Evolutionary conservation across 202 grass and related monocot genomes (phyloP).

Genomic region (Alloteropsis angusta): DNA sequence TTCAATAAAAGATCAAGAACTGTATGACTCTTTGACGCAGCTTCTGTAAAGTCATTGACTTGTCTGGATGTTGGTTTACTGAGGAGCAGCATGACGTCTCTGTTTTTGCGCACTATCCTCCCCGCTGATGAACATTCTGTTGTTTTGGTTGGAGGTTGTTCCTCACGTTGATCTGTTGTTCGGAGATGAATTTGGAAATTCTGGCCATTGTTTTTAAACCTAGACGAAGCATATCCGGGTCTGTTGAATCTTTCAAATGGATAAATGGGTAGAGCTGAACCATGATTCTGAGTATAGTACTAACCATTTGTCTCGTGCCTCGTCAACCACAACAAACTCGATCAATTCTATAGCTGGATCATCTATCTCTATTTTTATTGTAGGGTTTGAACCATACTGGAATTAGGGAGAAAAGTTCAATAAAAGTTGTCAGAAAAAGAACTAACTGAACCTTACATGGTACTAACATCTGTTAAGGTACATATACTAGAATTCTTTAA

Average conservation of each 20-base stretch:
- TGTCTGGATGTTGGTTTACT: constrained; percentile 41
- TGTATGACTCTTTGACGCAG: constrained; percentile 32
- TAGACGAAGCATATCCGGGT: not conserved
- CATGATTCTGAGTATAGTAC: not conserved
- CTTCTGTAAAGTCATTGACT: constrained; percentile 17
- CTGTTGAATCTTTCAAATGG: not conserved
- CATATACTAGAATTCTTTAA: no score
- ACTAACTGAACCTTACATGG: no score
- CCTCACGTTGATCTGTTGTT: not conserved
- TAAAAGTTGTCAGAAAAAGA: not conserved
- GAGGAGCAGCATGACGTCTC: constrained; percentile 49
- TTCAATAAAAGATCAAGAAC: constrained; percentile 50
- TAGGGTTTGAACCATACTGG: constrained; percentile 56
- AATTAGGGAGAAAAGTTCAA: not conserved
- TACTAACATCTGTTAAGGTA: no score
- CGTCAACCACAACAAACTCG: constrained; percentile 69
- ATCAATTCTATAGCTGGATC: constrained; percentile 58
- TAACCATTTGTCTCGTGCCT: constrained; percentile 69
- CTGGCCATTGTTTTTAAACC: constrained; percentile 74
- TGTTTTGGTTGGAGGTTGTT: constrained; percentile 35
- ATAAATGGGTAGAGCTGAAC: not conserved
- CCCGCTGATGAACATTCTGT: constrained; percentile 48
- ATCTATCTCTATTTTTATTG: constrained; percentile 64
- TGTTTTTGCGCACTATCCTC: constrained; percentile 60
- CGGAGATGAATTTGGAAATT: constrained; percentile 63